Evolutionary conservation across 495 filamentous ascomycete species (phyloP).

Genomic region (Penicilliopsis zonata): DNA sequence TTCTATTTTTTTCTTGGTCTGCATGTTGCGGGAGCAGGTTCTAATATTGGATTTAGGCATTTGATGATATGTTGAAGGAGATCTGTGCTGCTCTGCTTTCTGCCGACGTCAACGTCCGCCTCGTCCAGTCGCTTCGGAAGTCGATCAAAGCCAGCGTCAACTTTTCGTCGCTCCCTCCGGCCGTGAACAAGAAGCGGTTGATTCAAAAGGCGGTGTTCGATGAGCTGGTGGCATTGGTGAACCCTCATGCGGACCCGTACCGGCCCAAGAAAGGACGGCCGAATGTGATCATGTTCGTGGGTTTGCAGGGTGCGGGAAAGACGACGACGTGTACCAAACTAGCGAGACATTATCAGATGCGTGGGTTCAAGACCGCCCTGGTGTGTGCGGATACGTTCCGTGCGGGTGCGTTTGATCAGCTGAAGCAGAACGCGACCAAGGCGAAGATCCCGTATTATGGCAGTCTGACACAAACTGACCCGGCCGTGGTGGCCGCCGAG

Average conservation of each 20-base stretch:
- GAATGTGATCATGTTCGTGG: slow-evolving; percentile 99
- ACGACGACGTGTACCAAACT: slow-evolving; percentile 98
- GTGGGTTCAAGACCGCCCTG: slow-evolving; percentile 87
- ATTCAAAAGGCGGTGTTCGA: slow-evolving; percentile 99
- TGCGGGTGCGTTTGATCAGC: slow-evolving; percentile 93
- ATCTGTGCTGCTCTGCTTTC: slow-evolving; percentile 89
- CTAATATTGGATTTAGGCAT: slow-evolving; percentile 47
- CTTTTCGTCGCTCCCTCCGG: slow-evolving; percentile 78
- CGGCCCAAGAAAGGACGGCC: slow-evolving; percentile 92
- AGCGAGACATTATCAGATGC: slow-evolving; percentile 84
- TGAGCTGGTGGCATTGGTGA: slow-evolving; percentile 87
- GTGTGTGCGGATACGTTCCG: slow-evolving; percentile 99
- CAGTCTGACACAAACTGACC: slow-evolving; percentile 89
- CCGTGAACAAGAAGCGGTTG: slow-evolving; percentile 92
- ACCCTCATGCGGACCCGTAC: slow-evolving; percentile 92
- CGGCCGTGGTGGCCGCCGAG: slow-evolving; percentile 80
- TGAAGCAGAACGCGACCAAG: slow-evolving; percentile 98
- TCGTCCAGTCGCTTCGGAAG: slow-evolving; percentile 86
- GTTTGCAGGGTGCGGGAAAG: slow-evolving; percentile 92
- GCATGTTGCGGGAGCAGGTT: slow-evolving; percentile 3
- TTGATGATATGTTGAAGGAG: slow-evolving; percentile 96
- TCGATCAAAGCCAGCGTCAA: slow-evolving; percentile 86
- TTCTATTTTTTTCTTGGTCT: slow-evolving; percentile 5
- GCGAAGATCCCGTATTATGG: slow-evolving; percentile 99
- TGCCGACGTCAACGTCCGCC: slow-evolving; percentile 91